A percentile compares a stretch with the other conserved stretches of the same genome.
Evolutionary conservation across 2,329 filamentous ascomycete genomes (phyloP).

Genomic region (Piedraia hortae): DNA sequence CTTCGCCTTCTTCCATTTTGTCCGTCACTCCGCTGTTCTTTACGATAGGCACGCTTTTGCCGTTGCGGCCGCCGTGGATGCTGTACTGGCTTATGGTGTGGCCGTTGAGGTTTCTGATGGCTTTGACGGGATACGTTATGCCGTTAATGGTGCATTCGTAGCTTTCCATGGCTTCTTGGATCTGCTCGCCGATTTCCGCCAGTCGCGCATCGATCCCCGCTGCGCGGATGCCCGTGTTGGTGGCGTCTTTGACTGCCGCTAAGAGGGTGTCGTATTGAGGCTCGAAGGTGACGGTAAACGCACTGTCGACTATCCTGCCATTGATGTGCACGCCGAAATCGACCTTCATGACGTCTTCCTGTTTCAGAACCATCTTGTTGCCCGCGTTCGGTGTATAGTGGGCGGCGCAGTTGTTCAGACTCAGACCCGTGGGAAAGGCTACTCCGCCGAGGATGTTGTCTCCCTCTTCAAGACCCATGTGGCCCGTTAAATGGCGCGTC

Average conservation of each 20-base stretch:
- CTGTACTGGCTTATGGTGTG: slow-evolving; percentile 27
- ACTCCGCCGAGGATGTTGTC: slow-evolving; percentile 24
- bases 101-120: slow-evolving; percentile 26
- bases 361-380: slow-evolving; percentile 40
- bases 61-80: slow-evolving; percentile 26
- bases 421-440: slow-evolving; percentile 28
- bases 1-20: slow-evolving; percentile 31
- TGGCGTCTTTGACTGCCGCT: slow-evolving; percentile 44
- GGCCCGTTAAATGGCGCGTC: slow-evolving; percentile 22
- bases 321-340: slow-evolving; percentile 63
- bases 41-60: slow-evolving; percentile 27
- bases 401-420: slow-evolving; percentile 25
- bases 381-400: slow-evolving; percentile 31
- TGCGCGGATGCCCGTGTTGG: slow-evolving; percentile 29
- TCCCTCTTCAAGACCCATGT: slow-evolving; percentile 25
- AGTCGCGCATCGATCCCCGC: slow-evolving; percentile 29
- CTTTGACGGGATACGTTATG: slow-evolving; percentile 25
- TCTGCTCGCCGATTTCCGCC: slow-evolving; percentile 26
- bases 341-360: slow-evolving; percentile 57
- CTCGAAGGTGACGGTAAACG: slow-evolving; percentile 55
- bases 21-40: slow-evolving; percentile 21
- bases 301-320: slow-evolving; percentile 54
- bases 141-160: slow-evolving; percentile 30
- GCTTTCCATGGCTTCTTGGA: slow-evolving; percentile 34
- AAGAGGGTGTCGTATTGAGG: slow-evolving; percentile 48